phyloP scores from a whole-genome alignment of 2,329 filamentous ascomycete species.

The Colletotrichum lini region DNA sequence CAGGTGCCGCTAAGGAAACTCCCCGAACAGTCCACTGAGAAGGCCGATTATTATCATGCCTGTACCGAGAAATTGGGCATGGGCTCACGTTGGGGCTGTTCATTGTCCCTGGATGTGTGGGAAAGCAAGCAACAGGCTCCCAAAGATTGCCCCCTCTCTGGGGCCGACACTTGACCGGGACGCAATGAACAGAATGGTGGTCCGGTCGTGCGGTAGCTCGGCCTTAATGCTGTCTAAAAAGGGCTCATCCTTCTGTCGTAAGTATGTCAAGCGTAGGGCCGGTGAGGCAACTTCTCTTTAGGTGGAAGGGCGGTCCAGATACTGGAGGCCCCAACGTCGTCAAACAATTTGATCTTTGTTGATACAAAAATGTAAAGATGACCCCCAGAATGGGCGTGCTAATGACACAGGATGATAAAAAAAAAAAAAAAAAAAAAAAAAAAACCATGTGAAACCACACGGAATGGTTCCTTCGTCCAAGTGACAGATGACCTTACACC shows the following conservation, averaged over 20 bases:
- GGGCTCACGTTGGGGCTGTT: no score
- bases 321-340: slow-evolving; percentile 19
- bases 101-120: no score
- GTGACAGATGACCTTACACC: no score
- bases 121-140: background rate
- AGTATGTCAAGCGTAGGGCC: background rate
- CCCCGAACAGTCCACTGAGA: slow-evolving; percentile 6
- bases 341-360: background rate
- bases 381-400: background rate
- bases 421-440: no score
- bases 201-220: background rate
- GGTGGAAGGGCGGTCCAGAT: slow-evolving; percentile 37
- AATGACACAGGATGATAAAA: background rate
- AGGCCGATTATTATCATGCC: background rate
- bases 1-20: slow-evolving; percentile 24
- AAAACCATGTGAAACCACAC: background rate
- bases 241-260: background rate
- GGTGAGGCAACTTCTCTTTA: background rate
- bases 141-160: background rate
- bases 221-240: background rate
- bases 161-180: background rate
- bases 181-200: background rate
- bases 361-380: background rate
- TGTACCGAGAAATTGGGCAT: slow-evolving; percentile 14
- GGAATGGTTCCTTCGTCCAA: background rate